Percentiles rank a stretch among this genome's conserved stretches.
Conservation (phyloP, 1,284 basidiomycete species). For the Peniophora sp. region DNA sequence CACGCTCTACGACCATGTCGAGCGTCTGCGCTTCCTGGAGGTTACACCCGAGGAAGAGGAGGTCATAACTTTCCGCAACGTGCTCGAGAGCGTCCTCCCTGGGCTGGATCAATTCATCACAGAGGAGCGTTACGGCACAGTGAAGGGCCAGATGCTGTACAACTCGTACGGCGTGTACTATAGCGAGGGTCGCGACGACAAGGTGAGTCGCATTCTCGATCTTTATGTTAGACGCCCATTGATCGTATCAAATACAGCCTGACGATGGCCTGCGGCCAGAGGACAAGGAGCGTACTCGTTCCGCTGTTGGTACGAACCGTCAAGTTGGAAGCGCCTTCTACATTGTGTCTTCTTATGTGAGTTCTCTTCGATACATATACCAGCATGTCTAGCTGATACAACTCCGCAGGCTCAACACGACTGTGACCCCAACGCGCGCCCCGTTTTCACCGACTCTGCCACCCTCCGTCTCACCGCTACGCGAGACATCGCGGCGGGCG, state of each 20-base stretch:
- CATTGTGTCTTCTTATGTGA: slow-evolving; percentile 65
- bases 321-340: slow-evolving; percentile 72
- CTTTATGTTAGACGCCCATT: too few relatives aligned
- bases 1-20: slow-evolving; percentile 64
- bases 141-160: slow-evolving; percentile 65
- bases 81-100: slow-evolving; percentile 57
- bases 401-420: slow-evolving; percentile 53
- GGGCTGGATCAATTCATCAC: slow-evolving; percentile 64
- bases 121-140: slow-evolving; percentile 51
- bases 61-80: slow-evolving; percentile 38
- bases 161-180: slow-evolving; percentile 67
- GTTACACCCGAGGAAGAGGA: slow-evolving; percentile 39
- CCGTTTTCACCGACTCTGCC: slow-evolving; percentile 51
- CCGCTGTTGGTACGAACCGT: slow-evolving; percentile 60
- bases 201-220: slow-evolving; percentile 32
- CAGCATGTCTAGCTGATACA: background rate
- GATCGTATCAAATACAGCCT: slow-evolving; percentile 15
- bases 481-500: slow-evolving; percentile 58
- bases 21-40: slow-evolving; percentile 62
- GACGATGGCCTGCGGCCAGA: slow-evolving; percentile 41
- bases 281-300: slow-evolving; percentile 63
- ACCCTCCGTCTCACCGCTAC: slow-evolving; percentile 62
- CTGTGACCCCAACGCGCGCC: slow-evolving; percentile 56
- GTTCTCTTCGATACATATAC: too few relatives aligned
- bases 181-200: slow-evolving; percentile 58